Conservation (phyloP, 768 basidiomycete species). For the Suillus alpinus region DNA sequence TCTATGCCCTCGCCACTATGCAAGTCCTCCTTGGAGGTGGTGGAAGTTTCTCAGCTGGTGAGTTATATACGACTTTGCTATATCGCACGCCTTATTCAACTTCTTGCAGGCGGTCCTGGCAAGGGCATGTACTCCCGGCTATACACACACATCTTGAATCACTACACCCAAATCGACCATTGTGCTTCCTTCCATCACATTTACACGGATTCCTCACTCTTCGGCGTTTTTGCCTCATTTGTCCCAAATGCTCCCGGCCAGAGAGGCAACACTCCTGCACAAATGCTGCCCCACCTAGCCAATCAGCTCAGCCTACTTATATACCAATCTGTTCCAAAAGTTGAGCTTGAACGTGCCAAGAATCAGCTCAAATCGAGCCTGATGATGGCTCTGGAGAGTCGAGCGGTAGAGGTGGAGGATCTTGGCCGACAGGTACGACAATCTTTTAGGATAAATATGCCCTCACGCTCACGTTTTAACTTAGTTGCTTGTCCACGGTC, state of each 20-base stretch:
- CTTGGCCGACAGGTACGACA: constrained; percentile 77
- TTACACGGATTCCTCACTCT: constrained; percentile 90
- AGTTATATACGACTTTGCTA: constrained; percentile 11
- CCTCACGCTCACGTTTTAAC: constrained; percentile 5
- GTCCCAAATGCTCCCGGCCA: constrained; percentile 58
- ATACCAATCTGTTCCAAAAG: constrained; percentile 59
- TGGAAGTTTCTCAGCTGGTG: constrained; percentile 92
- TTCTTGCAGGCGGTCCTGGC: constrained; percentile 76
- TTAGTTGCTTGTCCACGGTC: constrained; percentile 80
- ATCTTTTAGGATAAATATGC: not conserved
- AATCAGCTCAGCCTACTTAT: constrained; percentile 84
- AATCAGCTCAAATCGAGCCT: constrained; percentile 92
- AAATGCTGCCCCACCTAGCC: constrained; percentile 80
- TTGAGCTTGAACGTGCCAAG: constrained; percentile 83
- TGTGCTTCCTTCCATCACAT: constrained; percentile 98
- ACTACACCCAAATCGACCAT: constrained; percentile 90
- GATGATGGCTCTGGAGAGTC: constrained; percentile 93
- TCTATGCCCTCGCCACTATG: constrained; percentile 90
- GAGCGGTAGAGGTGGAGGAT: constrained; percentile 83
- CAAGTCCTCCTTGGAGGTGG: constrained; percentile 95
- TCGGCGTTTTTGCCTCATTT: constrained; percentile 88
- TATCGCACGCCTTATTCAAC: constrained; percentile 6
- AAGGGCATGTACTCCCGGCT: constrained; percentile 99
- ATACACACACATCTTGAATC: constrained; percentile 94
- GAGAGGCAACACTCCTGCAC: constrained; percentile 59